Base-by-base conservation (phyloP, 495 filamentous ascomycete genomes). In the Darksidea phi region DNA sequence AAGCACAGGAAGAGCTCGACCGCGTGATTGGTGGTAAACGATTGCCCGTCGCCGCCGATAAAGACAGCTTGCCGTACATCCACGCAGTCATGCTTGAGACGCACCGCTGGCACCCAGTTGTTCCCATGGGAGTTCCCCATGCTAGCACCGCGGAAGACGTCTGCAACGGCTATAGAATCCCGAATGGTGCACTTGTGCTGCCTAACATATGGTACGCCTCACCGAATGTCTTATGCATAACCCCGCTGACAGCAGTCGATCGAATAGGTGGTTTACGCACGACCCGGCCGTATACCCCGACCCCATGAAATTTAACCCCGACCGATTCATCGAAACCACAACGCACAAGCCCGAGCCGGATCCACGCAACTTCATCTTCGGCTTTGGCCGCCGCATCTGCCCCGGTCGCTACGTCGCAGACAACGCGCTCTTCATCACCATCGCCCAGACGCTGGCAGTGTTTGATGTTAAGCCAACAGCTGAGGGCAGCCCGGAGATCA, bases 1-100 rank as follows among this genome's bases (percentile, higher is more conserved):
- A 77, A 25, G 83, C 83, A 1, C 83, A 83, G 59, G 79, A 75
- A 7, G 84, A 88, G 64, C 71, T 88, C 41, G 83, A 86, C 64
- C 60, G 67, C 12, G 77, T 84, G 1, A 64, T 83, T 2, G 79
- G 81, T 1, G 28, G 54, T 0, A 37, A 57, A 0, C 58, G 57
- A 24, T 67, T 79, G 1, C 78, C 79, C 0, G 63, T 25, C 7
- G 62, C 69, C 41, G 59, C 47, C 0, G 77, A 82, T 28, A 66
- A 71, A 0, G 45, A 57, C 0, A 72, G 62, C 0, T 61, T 82
- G 0, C 77, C 77, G 0, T 81, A 82, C 50, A 67, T 79, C 25
- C 51, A 76, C 7, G 77, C 75, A 1, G 17, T 80, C 0, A 70
- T 80, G 10, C 77, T 78, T 49, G 79, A 82, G 50, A 58, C 67